Conservation (phyloP, 179 eudicot genomes). For the Silene coronaria region DNA sequence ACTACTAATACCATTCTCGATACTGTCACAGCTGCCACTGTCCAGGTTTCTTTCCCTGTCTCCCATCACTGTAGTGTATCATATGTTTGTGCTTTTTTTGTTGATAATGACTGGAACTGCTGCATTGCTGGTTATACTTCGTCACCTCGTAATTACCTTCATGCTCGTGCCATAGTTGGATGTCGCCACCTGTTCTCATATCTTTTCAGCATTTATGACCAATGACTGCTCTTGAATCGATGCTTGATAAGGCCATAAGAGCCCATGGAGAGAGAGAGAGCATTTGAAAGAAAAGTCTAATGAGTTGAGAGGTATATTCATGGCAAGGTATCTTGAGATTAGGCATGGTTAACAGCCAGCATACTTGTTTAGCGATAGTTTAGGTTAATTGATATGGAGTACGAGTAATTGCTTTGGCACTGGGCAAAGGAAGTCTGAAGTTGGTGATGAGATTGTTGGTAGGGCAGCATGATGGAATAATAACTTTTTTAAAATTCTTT, state of each 20-base stretch:
- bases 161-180: background rate
- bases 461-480: too few species aligned
- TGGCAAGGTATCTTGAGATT: too few species aligned
- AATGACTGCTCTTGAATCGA: background rate
- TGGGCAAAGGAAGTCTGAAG: too few species aligned
- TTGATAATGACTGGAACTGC: background rate
- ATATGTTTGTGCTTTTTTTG: background rate
- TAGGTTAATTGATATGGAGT: too few species aligned
- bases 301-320: too few species aligned
- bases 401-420: too few species aligned
- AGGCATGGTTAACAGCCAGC: too few species aligned
- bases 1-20: slow-evolving; percentile 77
- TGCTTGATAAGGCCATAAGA: background rate
- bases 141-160: background rate
- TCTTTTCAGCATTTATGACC: background rate
- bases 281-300: too few species aligned
- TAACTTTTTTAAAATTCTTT: too few species aligned
- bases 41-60: slow-evolving; percentile 47
- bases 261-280: too few species aligned
- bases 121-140: background rate
- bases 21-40: slow-evolving; percentile 79
- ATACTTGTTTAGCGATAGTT: too few species aligned
- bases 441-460: too few species aligned
- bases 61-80: background rate
- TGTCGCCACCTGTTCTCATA: background rate